Base-by-base conservation (phyloP, 2,329 filamentous ascomycete genomes). In the Diaporthe vaccinii region DNA sequence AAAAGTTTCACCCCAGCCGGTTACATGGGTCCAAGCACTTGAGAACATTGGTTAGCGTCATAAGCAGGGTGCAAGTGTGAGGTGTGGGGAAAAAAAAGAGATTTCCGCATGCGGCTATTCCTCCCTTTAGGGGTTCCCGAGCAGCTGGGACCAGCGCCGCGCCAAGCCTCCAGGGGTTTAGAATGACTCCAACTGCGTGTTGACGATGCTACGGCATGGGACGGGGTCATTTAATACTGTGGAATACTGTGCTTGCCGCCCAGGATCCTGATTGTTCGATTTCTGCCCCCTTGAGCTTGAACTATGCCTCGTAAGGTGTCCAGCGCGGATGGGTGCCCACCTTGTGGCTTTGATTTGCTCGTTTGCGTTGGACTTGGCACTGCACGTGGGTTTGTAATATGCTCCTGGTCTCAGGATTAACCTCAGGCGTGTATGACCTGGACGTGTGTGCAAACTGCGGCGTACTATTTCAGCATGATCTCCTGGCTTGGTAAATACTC, bases 41-140 rank as follows among this genome's bases (percentile, higher is more conserved):
- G 28, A 20, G 22, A 34, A 53, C 14, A 41, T 68, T 68, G 46
- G 65, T 46, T 68, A 68, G 65, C 34, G 65, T 53, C 65, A 68
- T 68, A 2, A 68, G 34, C 46, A 67, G 41, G 57, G 57, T 28
- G 31, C 4, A 46, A 34, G 41, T 7, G 25, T 25, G 14, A 34
- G 25, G 65, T 8, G 20, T 7, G 57, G 58, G 58, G 5, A 9
- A 62, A 68, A 68, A 68, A 68, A 53, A 53, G 28, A 22, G 65
- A 53, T 28, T 53, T 51, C 31, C 65, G 65, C 4, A 53, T 68
- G 44, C 70, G 70, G 57, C 57, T 72, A 72, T 72, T 72, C 70
- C 57, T 72, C n/a, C 70, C 70, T 28, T 72, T 53, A 72, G 70
- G 70, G 70, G 70, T 41, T 51, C 70, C 70, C 70, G 53, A 61